phyloP scores from a whole-genome alignment of 768 basidiomycete species.

The Rhodocollybia butyracea region DNA sequence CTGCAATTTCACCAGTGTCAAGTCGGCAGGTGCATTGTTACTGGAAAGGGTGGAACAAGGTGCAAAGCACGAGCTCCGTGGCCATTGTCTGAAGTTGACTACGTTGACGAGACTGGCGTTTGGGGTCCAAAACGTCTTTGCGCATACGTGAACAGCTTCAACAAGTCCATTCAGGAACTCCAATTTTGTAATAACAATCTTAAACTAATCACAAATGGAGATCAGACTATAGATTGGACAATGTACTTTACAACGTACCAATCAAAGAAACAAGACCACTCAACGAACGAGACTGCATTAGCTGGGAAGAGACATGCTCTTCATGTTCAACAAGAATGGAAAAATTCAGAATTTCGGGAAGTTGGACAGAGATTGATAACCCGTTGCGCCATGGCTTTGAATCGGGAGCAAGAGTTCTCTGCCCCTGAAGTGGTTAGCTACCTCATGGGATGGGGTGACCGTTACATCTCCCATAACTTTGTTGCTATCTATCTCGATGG shows the following conservation, averaged over 20 bases:
- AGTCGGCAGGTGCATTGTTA: not conserved
- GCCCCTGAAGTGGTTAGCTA: constrained; percentile 37
- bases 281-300: not conserved
- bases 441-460: constrained; percentile 42
- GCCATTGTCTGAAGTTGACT: not conserved
- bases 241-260: constrained; percentile 27
- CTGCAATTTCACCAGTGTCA: not conserved
- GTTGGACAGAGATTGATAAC: constrained; percentile 23
- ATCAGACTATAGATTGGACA: constrained; percentile 26
- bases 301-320: not conserved
- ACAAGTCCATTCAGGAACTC: constrained; percentile 20
- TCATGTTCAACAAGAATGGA: not conserved
- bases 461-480: constrained; percentile 32
- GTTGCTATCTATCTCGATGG: constrained; percentile 28
- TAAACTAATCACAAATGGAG: constrained; percentile 35
- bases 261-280: not conserved
- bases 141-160: constrained; percentile 24
- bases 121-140: constrained; percentile 16
- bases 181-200: constrained; percentile 36
- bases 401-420: constrained; percentile 32
- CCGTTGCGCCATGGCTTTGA: constrained; percentile 26
- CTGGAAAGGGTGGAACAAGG: not conserved
- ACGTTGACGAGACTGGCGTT: not conserved
- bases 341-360: not conserved
- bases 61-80: not conserved